These are phyloP conservation scores for Podila minutissima DNA, from an alignment of 192 early-diverging fungal genomes.

Conservation along the genomic window DNA sequence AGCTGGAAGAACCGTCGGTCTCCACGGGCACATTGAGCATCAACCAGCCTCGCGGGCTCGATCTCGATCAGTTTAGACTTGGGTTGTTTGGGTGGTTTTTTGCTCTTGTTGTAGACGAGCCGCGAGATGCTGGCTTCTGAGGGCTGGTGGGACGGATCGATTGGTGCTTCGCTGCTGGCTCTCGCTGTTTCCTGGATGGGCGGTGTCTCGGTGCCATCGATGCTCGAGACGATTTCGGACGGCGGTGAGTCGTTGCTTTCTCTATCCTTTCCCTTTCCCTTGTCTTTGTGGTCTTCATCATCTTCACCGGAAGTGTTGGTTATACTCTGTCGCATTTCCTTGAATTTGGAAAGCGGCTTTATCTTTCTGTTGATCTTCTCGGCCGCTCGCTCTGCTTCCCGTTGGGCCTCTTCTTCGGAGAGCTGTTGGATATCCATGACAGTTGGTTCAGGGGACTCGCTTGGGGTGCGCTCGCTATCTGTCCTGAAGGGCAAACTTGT, in stretches of 20 bases:
- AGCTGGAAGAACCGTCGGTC: constrained; percentile 32
- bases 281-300: background rate
- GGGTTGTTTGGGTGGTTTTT: constrained; percentile 5
- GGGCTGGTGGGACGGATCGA: background rate
- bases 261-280: background rate
- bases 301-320: background rate
- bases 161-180: background rate
- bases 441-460: too few species aligned
- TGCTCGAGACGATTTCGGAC: background rate
- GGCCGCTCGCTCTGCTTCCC: constrained; percentile 19
- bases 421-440: constrained; percentile 6
- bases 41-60: constrained; percentile 14
- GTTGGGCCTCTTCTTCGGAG: constrained; percentile 8
- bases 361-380: constrained; percentile 30
- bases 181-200: background rate
- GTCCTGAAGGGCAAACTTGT: too few species aligned
- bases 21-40: constrained; percentile 14
- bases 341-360: constrained; percentile 23
- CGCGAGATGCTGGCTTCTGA: background rate
- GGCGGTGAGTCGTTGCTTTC: background rate
- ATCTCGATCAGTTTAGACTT: constrained; percentile 7
- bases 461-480: too few species aligned
- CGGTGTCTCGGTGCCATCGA: background rate
- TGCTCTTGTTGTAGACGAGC: background rate
- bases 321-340: constrained; percentile 2